Base-by-base conservation (phyloP, 1,284 basidiomycete species). In the Lentinus polychrous region DNA sequence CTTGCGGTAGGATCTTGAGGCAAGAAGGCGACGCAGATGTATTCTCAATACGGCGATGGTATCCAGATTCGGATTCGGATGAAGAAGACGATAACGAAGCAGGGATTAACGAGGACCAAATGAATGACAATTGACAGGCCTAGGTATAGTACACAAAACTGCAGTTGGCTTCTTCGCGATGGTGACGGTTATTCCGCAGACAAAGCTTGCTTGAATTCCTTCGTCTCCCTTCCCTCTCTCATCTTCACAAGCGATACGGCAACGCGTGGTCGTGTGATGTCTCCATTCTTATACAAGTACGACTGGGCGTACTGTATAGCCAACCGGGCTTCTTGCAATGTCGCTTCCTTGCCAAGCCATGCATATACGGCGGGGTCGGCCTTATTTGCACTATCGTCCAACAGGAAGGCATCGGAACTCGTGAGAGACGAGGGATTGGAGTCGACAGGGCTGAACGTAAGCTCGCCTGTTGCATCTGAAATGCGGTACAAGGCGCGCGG, bases 301-400 rank as follows among this genome's bases (percentile, higher is more conserved):
- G 56, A 60, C 54, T 82, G 78, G 4, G 76, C 78, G 49, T 81
- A 78, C 53, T 76, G 72, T 20, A 76, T 46, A 2, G 74, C 73
- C 20, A 79, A 63, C 8, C 78, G 68, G 18, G 68, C 61, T 59
- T 82, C 79, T 18, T 63, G 67, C 47, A 73, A 56, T 15, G 74
- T 74, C 23, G 77, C 72, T 8, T 66, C 58, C 8, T 62, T 67
- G 3, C 81, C 80, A 20, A 83, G 65, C 81, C 81, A 83, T 14
- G 78, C 67, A 55, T 78, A 82, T 24, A 82, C 60, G 2, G 70
- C 69, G 8, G 74, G 72, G 42, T 65, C 62, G 2, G 53, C 51
- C 8, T 58, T 42, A 45, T 62, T 62, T 10, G 55, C 46, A n/a
- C 58, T 53, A 32, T 64, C 60, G 46, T 81, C 76, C 33, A 80